Evolutionary conservation across 139 green algal species (phyloP).

Genomic region (Chlorella sorokiniana): DNA sequence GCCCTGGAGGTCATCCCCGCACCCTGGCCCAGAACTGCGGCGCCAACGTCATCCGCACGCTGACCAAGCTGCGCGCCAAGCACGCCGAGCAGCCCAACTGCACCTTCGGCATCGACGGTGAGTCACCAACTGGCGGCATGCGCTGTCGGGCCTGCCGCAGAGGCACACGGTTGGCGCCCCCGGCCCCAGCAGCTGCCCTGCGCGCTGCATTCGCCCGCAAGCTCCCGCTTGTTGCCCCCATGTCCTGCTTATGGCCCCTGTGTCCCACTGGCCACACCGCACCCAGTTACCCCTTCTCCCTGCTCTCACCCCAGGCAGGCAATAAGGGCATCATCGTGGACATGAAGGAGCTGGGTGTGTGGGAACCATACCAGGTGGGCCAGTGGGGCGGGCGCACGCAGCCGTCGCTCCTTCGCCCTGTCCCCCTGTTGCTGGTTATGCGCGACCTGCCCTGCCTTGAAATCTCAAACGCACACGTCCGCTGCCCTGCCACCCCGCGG

Average conservation of each 20-base stretch:
- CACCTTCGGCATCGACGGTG: constrained; percentile 90
- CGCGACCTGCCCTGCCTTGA: not conserved
- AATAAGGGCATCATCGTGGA: constrained; percentile 83
- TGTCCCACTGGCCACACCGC: too few species aligned
- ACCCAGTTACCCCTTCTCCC: not conserved
- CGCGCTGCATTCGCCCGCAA: too few species aligned
- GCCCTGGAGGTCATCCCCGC: constrained; percentile 97
- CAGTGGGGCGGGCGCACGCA: constrained; percentile 11
- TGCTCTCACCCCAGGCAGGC: not conserved
- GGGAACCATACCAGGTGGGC: constrained; percentile 96
- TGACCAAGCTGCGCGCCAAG: constrained; percentile 96
- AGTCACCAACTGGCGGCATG: not conserved
- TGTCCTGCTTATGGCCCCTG: too few species aligned
- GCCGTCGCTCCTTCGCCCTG: not conserved
- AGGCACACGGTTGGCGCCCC: not conserved
- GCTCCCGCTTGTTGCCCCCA: too few species aligned
- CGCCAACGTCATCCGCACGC: constrained; percentile 97
- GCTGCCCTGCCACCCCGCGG: not conserved
- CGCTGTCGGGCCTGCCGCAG: not conserved
- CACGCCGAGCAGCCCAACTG: constrained; percentile 58
- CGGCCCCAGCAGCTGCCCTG: too few species aligned
- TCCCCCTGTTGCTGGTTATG: not conserved
- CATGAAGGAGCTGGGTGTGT: constrained; percentile 96
- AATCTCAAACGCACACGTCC: not conserved
- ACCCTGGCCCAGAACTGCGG: constrained; percentile 98